Evolutionary conservation across 108 stramenopile species (phyloP), one percentile per base, ranked within the genome.

Genomic region (Nitzschia sp.): DNA sequence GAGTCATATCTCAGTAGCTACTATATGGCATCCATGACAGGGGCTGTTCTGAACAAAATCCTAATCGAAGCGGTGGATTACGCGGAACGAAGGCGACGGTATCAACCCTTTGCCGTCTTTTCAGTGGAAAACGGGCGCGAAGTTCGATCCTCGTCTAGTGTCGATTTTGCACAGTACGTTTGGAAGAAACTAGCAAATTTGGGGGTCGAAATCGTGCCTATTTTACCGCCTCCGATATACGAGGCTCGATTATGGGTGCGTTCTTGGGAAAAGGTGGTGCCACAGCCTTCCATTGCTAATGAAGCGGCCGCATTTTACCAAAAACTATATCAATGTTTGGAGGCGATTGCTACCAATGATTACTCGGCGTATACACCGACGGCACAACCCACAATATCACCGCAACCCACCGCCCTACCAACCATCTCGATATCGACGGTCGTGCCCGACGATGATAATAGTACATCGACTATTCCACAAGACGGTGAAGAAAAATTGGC

Each of bases 21-120:
- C 64, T 95, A 89, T 74, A 85, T 95, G 86, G 85, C 93, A 9
- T 76, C 83, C 29, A 76, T 95, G 18, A 90, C 90, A 0, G 93
- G 93, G 6, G 85, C 89, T 0, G 93, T 92, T 23, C 51, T 95
- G 48, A 68, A 73, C 53, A 86, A 88, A 45, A 77, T 95, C 3
- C 53, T 95, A 13, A 70, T 75, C 36, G 61, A 78, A 33, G 90
- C 85, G 2, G 59, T 86, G 26, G 87, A 82, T 8, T 95, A 90
- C 73, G 68, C 77, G 38, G 73, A 84, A 53, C 38, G 38, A 15
- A 36, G 66, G 24, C 60, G 57, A 46, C 76, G 85, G n/a, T 95
- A 95, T 77, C 93, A 95, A 73, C 93, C 93, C 6, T 95, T 91
- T 62, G 77, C 84, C 17, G 87, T 91, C 6, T 83, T 29, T 59